Evolutionary conservation across 495 filamentous ascomycete genomes (phyloP).

Genomic region (Trichoderma gamsii): DNA sequence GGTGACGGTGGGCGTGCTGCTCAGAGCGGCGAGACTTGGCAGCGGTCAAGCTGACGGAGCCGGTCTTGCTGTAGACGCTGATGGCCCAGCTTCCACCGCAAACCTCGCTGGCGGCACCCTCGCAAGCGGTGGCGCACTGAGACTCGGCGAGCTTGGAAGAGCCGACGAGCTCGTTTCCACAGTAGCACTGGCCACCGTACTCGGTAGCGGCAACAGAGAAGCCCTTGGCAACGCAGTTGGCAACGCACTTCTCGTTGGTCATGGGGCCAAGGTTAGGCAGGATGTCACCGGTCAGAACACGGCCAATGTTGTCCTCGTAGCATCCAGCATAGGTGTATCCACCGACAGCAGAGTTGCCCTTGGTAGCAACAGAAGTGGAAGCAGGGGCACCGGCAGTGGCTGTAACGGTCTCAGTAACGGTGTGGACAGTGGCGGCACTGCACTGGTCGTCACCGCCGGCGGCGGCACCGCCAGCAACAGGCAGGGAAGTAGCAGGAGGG

Average conservation of each 20-base stretch:
- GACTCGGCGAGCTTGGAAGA: slow-evolving; percentile 36
- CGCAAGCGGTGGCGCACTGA: slow-evolving; percentile 39
- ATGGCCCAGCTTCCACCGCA: slow-evolving; percentile 44
- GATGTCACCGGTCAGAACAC: slow-evolving; percentile 39
- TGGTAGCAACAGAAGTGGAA: slow-evolving; percentile 15
- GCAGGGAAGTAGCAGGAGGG: neutral
- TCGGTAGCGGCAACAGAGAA: slow-evolving; percentile 57
- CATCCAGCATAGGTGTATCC: slow-evolving; percentile 28
- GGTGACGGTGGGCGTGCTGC: slow-evolving; percentile 26
- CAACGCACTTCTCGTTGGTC: slow-evolving; percentile 54
- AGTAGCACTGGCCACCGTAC: slow-evolving; percentile 61
- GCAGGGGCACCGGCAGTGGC: slow-evolving; percentile 23
- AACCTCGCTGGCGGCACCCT: slow-evolving; percentile 35
- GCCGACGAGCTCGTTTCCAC: slow-evolving; percentile 44
- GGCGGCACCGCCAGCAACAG: slow-evolving; percentile 5
- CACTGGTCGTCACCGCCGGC: slow-evolving; percentile 31
- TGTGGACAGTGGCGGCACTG: slow-evolving; percentile 37
- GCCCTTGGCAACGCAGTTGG: slow-evolving; percentile 47
- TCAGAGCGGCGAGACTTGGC: slow-evolving; percentile 19
- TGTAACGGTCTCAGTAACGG: slow-evolving; percentile 40
- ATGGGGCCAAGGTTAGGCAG: slow-evolving; percentile 39
- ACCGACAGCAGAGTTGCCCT: slow-evolving; percentile 20
- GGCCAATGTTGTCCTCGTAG: slow-evolving; percentile 26
- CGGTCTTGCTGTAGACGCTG: slow-evolving; percentile 35
- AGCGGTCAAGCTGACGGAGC: slow-evolving; percentile 15